phyloP scores from a whole-genome alignment of 176 grass and related monocot genomes.

The Carex kokanica region DNA sequence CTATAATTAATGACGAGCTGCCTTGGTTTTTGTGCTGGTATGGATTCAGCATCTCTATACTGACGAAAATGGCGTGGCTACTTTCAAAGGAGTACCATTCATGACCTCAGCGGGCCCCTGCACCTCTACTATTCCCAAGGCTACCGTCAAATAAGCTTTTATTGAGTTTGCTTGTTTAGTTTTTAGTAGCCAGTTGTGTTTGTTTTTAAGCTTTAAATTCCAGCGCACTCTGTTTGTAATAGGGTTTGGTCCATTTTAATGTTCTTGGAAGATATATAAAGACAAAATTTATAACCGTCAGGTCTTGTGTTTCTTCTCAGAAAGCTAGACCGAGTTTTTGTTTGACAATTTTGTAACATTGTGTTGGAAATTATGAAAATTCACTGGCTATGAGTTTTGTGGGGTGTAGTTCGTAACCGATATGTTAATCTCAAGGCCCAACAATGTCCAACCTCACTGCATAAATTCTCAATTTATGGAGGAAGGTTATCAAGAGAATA shows the following conservation, averaged over 20 bases:
- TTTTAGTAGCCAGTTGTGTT: not conserved
- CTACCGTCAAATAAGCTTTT: constrained; percentile 54
- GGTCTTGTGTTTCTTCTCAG: not conserved
- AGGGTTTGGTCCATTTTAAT: not conserved
- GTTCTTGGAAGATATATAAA: not conserved
- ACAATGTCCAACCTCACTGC: not conserved
- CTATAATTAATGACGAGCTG: not conserved
- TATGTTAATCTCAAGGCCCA: not conserved
- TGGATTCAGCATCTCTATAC: constrained; percentile 62
- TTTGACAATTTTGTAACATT: not conserved
- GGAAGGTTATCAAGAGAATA: not conserved
- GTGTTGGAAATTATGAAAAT: not conserved
- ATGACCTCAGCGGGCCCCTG: constrained; percentile 72
- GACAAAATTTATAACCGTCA: not conserved
- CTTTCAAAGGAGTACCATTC: constrained; percentile 67
- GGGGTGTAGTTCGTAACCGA: not conserved
- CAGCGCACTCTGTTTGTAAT: not conserved
- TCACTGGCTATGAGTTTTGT: not conserved
- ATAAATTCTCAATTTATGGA: not conserved
- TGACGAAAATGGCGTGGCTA: constrained; percentile 64
- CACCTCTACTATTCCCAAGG: constrained; percentile 59
- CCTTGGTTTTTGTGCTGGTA: constrained; percentile 7
- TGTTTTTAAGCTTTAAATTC: not conserved
- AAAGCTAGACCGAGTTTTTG: not conserved
- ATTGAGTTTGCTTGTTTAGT: not conserved